Percentiles rank a stretch among this genome's conserved stretches.
These are phyloP conservation scores for Domatiomyces catenatus DNA, from an alignment of 2,329 filamentous ascomycete species.

Conservation along the genomic window DNA sequence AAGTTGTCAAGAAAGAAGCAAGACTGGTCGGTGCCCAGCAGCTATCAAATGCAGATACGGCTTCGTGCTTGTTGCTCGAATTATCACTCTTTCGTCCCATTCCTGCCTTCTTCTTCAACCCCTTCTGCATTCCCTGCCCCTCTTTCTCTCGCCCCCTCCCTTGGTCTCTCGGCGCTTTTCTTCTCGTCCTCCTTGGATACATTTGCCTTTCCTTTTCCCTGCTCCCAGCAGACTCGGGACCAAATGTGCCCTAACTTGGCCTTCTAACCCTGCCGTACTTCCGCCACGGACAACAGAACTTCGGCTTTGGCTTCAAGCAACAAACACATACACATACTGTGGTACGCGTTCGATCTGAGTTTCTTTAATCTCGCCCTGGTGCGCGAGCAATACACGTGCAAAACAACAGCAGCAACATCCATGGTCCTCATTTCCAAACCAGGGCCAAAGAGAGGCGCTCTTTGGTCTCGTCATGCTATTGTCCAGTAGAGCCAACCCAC, in stretches of 20 bases:
- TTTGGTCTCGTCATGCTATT: constrained; percentile 20
- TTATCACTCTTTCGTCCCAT: neutral
- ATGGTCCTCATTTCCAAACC: constrained; percentile 5
- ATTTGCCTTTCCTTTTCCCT: neutral
- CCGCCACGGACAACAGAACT: no score
- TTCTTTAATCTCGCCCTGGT: neutral
- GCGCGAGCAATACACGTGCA: neutral
- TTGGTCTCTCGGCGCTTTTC: neutral
- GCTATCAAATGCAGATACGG: neutral
- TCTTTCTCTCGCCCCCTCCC: no score
- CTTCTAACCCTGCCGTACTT: no score
- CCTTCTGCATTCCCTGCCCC: neutral
- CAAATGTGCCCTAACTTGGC: no score
- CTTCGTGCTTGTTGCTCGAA: neutral
- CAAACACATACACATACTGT: no score
- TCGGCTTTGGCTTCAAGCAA: no score
- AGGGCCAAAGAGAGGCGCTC: constrained; percentile 5
- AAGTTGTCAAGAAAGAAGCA: neutral
- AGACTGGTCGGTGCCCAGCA: no score
- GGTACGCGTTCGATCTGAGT: no score
- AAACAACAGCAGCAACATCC: neutral
- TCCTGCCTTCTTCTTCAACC: neutral
- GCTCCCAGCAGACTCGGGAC: no score
- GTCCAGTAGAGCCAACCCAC: constrained; percentile 20
- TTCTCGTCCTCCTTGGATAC: neutral